phyloP scores from a whole-genome alignment of 176 grass and related monocot species.

The Zizania latifolia region DNA sequence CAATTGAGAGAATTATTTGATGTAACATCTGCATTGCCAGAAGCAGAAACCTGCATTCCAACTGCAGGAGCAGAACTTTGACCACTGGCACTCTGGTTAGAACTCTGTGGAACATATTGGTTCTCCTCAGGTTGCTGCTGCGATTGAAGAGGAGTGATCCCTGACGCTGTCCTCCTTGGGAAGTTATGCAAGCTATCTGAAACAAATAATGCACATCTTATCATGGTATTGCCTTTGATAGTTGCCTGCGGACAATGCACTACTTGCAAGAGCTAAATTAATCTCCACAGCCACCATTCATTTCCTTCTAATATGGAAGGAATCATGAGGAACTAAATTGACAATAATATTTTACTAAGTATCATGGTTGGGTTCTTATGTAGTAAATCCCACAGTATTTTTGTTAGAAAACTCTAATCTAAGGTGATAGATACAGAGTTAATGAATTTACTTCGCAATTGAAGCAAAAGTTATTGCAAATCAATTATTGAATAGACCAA shows the following conservation, averaged over 20 bases:
- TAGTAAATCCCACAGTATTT: neutral
- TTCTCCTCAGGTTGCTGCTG: slow-evolving; percentile 55
- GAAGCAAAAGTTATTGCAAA: slow-evolving; percentile 3
- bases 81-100: slow-evolving; percentile 44
- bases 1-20: slow-evolving; percentile 39
- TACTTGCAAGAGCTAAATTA: neutral
- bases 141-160: slow-evolving; percentile 37
- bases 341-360: neutral
- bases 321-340: neutral
- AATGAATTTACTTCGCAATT: neutral
- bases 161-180: slow-evolving; percentile 59
- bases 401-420: neutral
- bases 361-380: neutral
- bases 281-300: neutral
- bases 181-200: slow-evolving; percentile 85
- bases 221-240: neutral
- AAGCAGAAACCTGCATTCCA: slow-evolving; percentile 37
- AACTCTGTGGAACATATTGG: slow-evolving; percentile 47
- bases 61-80: slow-evolving; percentile 38
- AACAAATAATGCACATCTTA: neutral
- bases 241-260: slow-evolving; percentile 1
- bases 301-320: neutral
- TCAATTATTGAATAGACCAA: slow-evolving; percentile 3
- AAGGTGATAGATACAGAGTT: neutral
- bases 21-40: slow-evolving; percentile 33